Base-by-base conservation (phyloP, 2,329 filamentous ascomycete genomes). In the Aureobasidium sp. region DNA sequence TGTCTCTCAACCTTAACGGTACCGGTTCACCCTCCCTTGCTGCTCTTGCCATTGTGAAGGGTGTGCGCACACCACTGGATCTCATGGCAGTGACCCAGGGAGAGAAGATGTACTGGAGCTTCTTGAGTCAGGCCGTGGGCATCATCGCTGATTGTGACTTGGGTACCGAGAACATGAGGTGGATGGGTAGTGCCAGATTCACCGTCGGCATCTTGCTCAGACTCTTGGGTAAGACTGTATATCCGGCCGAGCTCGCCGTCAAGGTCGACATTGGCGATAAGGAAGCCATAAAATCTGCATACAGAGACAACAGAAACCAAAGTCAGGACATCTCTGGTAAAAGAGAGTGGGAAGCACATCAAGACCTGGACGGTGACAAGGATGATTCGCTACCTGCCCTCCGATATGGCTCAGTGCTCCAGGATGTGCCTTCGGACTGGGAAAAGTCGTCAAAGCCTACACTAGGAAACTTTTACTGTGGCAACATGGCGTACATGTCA, bases 401-500 rank as follows among this genome's bases (percentile, higher is more conserved):
- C 41, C 82, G 83, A 68, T 96, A 90, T 68, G 94, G 94, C 54
- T 93, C 90, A 0, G 78, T 94, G 62, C 83, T 85, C 57, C 90
- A 95, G 67, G 80, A 87, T 16, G 72, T 97, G 0, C 92, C 91
- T 0, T 77, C 82, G 2, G 87, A 84, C 49, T 99, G 94, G 91
- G 81, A 88, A 64, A 76, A 88, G 25, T 76, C 88, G 3, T 84
- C 88, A 0, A 83, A 88, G 65, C 85, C 94, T 64, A 90, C 87
- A 34, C 78, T 99, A 61, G 91, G 91, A 50, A 97, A 90, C 69
- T 96, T 99, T 73, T 97, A 95, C 75, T 89, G 87, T 36, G 94
- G 94, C 64, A 99, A 97, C 72, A 95, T 97, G 87, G 85, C 89
- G 29, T 95, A 88, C 74, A 93, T 99, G 90, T 87, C 92, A 0